Percentiles rank a stretch among this genome's conserved stretches.
Conservation (phyloP, 2,329 filamentous ascomycete genomes). For the Aspergillus candidus region DNA sequence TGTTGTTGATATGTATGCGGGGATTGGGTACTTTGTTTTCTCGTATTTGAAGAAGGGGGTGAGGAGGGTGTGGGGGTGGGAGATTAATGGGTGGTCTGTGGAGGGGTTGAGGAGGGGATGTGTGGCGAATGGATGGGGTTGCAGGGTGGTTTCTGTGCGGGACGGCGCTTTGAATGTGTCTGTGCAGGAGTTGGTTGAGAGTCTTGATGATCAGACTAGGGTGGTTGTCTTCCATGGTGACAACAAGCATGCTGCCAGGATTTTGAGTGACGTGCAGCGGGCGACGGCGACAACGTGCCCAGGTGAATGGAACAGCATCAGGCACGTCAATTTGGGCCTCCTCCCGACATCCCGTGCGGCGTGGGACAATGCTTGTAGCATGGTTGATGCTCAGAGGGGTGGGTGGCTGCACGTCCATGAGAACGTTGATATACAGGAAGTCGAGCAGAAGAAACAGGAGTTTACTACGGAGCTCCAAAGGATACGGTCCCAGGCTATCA, state of each 20-base stretch:
- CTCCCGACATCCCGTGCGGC: conserved; percentile 47
- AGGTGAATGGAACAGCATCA: conserved; percentile 33
- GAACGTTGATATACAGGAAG: conserved; percentile 47
- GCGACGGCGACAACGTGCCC: conserved; percentile 28
- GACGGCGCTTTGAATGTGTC: conserved; percentile 22
- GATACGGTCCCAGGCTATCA: conserved; percentile 16
- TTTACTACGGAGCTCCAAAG: conserved; percentile 38
- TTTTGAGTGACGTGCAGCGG: conserved; percentile 30
- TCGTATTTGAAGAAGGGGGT: conserved; percentile 69
- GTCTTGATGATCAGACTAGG: conserved; percentile 40
- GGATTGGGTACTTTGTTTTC: conserved; percentile 91
- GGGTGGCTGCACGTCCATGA: conserved; percentile 59
- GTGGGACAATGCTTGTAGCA: conserved; percentile 45
- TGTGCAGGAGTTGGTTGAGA: conserved; percentile 28
- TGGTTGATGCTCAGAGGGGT: conserved; percentile 41
- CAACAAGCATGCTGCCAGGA: conserved; percentile 51
- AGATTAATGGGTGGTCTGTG: conserved; percentile 82
- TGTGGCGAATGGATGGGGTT: conserved; percentile 59
- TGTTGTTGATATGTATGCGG: conserved; percentile 76
- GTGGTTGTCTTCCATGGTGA: conserved; percentile 66
- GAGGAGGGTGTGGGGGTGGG: conserved; percentile 71
- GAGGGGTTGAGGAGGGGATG: conserved; percentile 77
- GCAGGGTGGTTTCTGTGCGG: conserved; percentile 46
- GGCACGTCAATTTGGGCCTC: conserved; percentile 56
- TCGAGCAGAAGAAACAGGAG: conserved; percentile 32